phyloP scores from a whole-genome alignment of 208 protist species.

The Crithidia sp. region DNA sequence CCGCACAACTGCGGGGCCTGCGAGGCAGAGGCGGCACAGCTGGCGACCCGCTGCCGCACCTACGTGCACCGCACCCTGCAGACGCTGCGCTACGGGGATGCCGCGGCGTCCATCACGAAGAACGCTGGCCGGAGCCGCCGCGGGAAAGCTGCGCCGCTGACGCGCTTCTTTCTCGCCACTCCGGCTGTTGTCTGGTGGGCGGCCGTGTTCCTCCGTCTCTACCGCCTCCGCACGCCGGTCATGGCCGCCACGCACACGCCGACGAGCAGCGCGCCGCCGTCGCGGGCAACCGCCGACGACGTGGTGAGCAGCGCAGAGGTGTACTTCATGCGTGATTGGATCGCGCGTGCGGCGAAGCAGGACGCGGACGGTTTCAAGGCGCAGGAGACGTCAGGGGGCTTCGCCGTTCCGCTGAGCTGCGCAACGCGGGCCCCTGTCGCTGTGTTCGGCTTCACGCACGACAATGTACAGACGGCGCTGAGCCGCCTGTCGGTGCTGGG shows the following conservation, averaged over 20 bases:
- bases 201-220: constrained; percentile 38
- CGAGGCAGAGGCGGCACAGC: constrained; percentile 10
- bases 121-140: neutral
- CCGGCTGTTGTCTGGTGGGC: constrained; percentile 53
- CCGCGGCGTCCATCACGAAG: neutral
- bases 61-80: constrained; percentile 28
- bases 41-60: constrained; percentile 24
- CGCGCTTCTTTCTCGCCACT: constrained; percentile 51
- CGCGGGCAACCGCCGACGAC: constrained; percentile 9
- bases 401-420: constrained; percentile 35
- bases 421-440: constrained; percentile 29
- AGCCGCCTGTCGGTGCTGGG: constrained; percentile 31
- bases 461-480: constrained; percentile 28
- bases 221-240: constrained; percentile 26
- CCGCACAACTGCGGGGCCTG: constrained; percentile 38
- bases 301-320: constrained; percentile 42
- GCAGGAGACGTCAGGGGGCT: constrained; percentile 27
- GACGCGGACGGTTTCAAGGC: constrained; percentile 31
- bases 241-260: neutral
- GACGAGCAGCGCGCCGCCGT: neutral
- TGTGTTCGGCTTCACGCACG: constrained; percentile 34
- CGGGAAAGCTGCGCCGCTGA: neutral
- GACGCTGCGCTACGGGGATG: neutral
- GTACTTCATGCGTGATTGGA: constrained; percentile 55
- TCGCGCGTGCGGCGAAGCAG: constrained; percentile 21